Evolutionary conservation across 140 eudicot genomes (phyloP).

Genomic region (Anethum foeniculum): DNA sequence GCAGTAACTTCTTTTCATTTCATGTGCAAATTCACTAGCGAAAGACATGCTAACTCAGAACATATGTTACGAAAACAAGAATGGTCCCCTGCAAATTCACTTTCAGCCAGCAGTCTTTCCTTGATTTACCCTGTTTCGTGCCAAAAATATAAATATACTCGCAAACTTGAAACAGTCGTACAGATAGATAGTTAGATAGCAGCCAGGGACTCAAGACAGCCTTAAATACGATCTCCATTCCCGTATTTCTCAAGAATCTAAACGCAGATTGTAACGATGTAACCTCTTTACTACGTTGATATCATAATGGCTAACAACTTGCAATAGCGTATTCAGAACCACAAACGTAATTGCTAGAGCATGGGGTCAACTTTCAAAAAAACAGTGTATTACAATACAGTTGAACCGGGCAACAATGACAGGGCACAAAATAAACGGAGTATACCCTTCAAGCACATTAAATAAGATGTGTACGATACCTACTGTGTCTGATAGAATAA

Average conservation of each 20-base stretch:
- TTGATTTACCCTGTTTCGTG: not conserved
- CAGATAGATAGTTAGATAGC: not conserved
- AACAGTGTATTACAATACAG: not conserved
- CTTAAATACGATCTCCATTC: not conserved
- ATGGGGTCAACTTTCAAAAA: not conserved
- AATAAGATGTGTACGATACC: not conserved
- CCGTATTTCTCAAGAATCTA: not conserved
- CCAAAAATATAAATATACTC: not conserved
- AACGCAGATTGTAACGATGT: not conserved
- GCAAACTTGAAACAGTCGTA: not conserved
- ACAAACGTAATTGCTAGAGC: not conserved
- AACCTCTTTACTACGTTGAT: not conserved
- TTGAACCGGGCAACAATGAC: constrained; percentile 2
- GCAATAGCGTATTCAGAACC: not conserved
- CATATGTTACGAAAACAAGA: not conserved
- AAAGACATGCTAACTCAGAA: not conserved
- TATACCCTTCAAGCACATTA: not conserved
- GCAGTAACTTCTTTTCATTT: not conserved
- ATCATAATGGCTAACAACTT: not conserved
- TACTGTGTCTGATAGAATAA: not conserved
- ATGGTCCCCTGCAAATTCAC: constrained; percentile 4
- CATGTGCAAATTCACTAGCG: not conserved
- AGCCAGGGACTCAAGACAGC: not conserved
- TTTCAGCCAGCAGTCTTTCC: not conserved
- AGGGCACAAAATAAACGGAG: not conserved